These are phyloP conservation scores for Aspergillus coremiiformis DNA, from an alignment of 495 filamentous ascomycete species.

Conservation along the genomic window DNA sequence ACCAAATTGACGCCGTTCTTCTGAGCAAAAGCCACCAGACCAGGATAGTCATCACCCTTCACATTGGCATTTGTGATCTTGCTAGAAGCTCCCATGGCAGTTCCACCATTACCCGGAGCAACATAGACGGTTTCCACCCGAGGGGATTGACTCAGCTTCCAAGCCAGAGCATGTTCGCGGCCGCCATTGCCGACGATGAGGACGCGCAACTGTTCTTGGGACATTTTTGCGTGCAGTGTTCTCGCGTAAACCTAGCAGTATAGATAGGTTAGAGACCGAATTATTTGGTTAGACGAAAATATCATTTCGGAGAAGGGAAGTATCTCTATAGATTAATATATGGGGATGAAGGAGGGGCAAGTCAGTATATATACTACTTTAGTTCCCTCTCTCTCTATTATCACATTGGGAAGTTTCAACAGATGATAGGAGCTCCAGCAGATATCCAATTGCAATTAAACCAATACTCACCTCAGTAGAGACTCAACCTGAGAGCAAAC, in stretches of 20 bases:
- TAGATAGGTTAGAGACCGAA: neutral
- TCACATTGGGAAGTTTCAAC: neutral
- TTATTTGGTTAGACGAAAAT: no score
- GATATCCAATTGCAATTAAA: neutral
- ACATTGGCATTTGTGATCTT: slow-evolving; percentile 72
- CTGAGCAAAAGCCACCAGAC: slow-evolving; percentile 66
- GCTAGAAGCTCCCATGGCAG: slow-evolving; percentile 49
- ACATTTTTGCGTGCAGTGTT: slow-evolving; percentile 31
- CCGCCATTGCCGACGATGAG: slow-evolving; percentile 91
- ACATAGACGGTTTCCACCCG: slow-evolving; percentile 44
- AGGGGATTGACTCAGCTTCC: slow-evolving; percentile 82
- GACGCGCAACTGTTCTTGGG: slow-evolving; percentile 48
- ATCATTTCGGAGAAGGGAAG: neutral
- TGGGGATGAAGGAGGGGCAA: neutral
- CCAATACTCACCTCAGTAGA: slow-evolving; percentile 26
- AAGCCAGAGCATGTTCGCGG: slow-evolving; percentile 88
- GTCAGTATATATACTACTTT: neutral
- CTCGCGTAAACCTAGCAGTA: slow-evolving; percentile 25
- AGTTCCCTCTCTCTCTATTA: slow-evolving; percentile 1
- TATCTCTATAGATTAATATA: neutral
- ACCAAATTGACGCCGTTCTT: slow-evolving; percentile 72
- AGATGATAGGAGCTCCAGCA: no score
- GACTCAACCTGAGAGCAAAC: slow-evolving; percentile 25
- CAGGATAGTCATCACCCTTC: slow-evolving; percentile 65
- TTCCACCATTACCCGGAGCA: slow-evolving; percentile 81